Base-by-base conservation (phyloP, 2,329 filamentous ascomycete species). In the Thermochaetoides dissita region DNA sequence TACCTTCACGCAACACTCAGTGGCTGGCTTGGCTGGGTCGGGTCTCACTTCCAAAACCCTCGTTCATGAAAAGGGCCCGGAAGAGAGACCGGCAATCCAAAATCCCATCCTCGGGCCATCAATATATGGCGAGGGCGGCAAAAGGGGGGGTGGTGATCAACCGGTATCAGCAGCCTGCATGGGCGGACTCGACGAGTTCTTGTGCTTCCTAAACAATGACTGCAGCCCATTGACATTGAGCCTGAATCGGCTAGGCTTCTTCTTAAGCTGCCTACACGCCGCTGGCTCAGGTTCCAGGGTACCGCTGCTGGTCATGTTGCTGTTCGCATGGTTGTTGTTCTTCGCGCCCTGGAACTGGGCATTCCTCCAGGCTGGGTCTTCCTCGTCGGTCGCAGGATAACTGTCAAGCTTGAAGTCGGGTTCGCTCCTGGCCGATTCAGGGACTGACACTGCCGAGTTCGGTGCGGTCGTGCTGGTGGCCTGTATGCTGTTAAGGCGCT, bases 221-320 rank as follows among this genome's bases (percentile, higher is more conserved):
- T 67, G 67, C 44, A 76, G 65, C 36, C 72, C 69, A 48, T 76
- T 79, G 66, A 80, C 69, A 48, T 76, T 79, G 66, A 80, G 76
- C 48, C 72, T 65, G 52, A 80, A 80, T 34, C 75, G 65, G 52
- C 75, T 79, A 6, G 74, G 65, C 57, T 74, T 76, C 60, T 80
- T 81, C 56, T 69, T 74, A 11, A 80, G 59, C 9, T 63, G 59
- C 46, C 66, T 71, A 39, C 62, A 34, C n/a, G 11, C 61, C 24
- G 74, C 68, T 5, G 38, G 36, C 9, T 39, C 30, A 11, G 50
- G 24, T 8, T 64, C 63, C 46, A 55, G 37, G 10, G 37, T 36
- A 6, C 38, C 44, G 8, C 31, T 51, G 30, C 66, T 68, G 68
- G 31, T 33, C 9, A 62, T 24, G 65, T 62, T 53, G 65, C 63